Conservation (phyloP, 306 rosid species). For the Dalbergia cultrata region DNA sequence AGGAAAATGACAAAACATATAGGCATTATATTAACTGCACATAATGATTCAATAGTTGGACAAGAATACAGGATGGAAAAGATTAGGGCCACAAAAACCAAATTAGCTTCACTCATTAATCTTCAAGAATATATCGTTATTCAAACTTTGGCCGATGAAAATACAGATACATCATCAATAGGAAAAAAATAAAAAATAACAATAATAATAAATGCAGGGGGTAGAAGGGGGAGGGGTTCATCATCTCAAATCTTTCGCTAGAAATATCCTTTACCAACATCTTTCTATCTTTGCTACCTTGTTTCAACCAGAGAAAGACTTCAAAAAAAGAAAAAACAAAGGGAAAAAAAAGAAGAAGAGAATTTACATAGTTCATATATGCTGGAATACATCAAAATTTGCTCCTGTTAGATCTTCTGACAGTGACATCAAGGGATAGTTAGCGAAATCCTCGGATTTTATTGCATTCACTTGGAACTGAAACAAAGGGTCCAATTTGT, state of each 20-base stretch:
- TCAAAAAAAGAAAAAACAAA: not conserved
- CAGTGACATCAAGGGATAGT: conserved; percentile 83
- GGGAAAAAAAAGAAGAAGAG: not conserved
- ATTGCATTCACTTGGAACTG: conserved; percentile 66
- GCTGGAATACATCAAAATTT: conserved; percentile 85
- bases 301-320: conserved; percentile 41
- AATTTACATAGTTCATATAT: conserved; percentile 74
- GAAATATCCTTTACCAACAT: conserved; percentile 75
- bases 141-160: conserved; percentile 61
- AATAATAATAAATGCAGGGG: conserved; percentile 4
- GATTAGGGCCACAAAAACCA: conserved; percentile 53
- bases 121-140: conserved; percentile 53
- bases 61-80: conserved; percentile 34
- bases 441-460: conserved; percentile 76
- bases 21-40: conserved; percentile 28
- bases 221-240: conserved; percentile 7
- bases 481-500: conserved; percentile 64
- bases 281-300: conserved; percentile 54
- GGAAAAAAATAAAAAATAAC: not conserved
- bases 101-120: conserved; percentile 62
- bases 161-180: conserved; percentile 63
- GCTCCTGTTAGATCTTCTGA: conserved; percentile 78
- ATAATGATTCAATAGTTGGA: conserved; percentile 50
- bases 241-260: conserved; percentile 61
- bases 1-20: conserved; percentile 23